These are phyloP conservation scores for Suhomyces emberorum DNA, from an alignment of 805 yeast species.

Conservation along the genomic window DNA sequence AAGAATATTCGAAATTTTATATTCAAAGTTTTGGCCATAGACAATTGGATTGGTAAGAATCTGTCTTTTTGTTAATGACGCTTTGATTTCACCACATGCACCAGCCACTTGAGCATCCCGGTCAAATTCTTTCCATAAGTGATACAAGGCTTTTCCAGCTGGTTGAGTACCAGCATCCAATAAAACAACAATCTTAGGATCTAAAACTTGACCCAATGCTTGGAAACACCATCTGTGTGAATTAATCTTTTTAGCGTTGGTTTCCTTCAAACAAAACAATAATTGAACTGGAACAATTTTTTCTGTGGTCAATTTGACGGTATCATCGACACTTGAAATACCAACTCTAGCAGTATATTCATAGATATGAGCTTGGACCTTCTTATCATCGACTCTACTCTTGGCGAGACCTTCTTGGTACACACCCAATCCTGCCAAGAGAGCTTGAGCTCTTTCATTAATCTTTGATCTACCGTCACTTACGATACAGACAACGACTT, in stretches of 20 bases:
- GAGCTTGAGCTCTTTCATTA: slow-evolving; percentile 59
- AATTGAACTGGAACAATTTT: slow-evolving; percentile 62
- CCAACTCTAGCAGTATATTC: slow-evolving; percentile 64
- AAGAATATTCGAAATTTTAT: slow-evolving; percentile 62
- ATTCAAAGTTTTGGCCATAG: slow-evolving; percentile 65
- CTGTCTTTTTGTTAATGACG: slow-evolving; percentile 47
- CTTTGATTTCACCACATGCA: slow-evolving; percentile 70
- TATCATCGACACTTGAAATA: slow-evolving; percentile 46
- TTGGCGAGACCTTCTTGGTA: slow-evolving; percentile 67
- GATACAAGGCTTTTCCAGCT: slow-evolving; percentile 50
- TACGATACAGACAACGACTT: slow-evolving; percentile 59
- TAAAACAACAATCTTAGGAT: slow-evolving; percentile 55
- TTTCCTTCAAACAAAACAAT: slow-evolving; percentile 58
- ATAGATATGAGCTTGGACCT: slow-evolving; percentile 62
- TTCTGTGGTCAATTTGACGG: slow-evolving; percentile 49
- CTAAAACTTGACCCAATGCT: slow-evolving; percentile 54
- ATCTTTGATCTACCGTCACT: slow-evolving; percentile 67
- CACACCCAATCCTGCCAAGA: slow-evolving; percentile 61
- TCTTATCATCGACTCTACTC: slow-evolving; percentile 54
- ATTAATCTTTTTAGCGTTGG: slow-evolving; percentile 62
- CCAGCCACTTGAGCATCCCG: slow-evolving; percentile 60
- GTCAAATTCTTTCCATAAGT: slow-evolving; percentile 63
- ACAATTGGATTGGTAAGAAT: slow-evolving; percentile 58
- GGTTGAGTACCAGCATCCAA: slow-evolving; percentile 69
- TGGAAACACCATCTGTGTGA: slow-evolving; percentile 71